Base-by-base conservation (phyloP, 352 stramenopile species). In the Phytophthora palmivora region DNA sequence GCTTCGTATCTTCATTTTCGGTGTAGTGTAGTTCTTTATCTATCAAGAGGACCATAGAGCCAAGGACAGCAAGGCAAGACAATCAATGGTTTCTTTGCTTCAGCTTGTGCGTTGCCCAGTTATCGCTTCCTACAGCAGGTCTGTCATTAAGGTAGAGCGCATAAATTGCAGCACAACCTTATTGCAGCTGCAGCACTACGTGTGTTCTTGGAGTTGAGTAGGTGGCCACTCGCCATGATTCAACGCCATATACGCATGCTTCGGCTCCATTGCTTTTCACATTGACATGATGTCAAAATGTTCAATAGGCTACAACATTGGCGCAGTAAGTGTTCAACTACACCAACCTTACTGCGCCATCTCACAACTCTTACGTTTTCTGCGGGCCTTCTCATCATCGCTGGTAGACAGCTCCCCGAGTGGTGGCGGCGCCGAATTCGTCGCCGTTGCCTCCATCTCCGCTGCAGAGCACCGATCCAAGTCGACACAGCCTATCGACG, bases 401-500 rank as follows among this genome's bases (percentile, higher is more conserved):
- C 55, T 73, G 18, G 55, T 43, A 16, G 56, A 59, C 41, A 68
- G 57, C 46, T 71, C 53, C 41, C 26, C 42, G 45, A 49, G 24
- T 30, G 30, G 22, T 55, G 39, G 51, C 61, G 41, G 54, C 55
- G 54, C 62, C 59, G 42, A 63, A 24, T 63, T 63, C 57, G 49
- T 76, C 61, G 49, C 50, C 60, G 21, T 69, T 63, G 64, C 57
- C 51, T 75, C 61, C 60, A 47, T 59, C 18, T 72, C 56, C 48
- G 54, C 39, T 51, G 48, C 58, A 34, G 68, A 44, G 16, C 78
- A 88, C 26, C 65, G 65, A 19, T 82, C 79, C 30, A 89, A 52
- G 44, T 89, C 80, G 19, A 88, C 76, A 41, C 78, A 88, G 5
- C 78, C 78, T 42, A 89, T 84, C 18, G 75, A 88, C 37, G 80